Evolutionary conservation across 352 stramenopile species (phyloP), one percentile per base, ranked within the genome.

Genomic region (Globisporangium middletonii): DNA sequence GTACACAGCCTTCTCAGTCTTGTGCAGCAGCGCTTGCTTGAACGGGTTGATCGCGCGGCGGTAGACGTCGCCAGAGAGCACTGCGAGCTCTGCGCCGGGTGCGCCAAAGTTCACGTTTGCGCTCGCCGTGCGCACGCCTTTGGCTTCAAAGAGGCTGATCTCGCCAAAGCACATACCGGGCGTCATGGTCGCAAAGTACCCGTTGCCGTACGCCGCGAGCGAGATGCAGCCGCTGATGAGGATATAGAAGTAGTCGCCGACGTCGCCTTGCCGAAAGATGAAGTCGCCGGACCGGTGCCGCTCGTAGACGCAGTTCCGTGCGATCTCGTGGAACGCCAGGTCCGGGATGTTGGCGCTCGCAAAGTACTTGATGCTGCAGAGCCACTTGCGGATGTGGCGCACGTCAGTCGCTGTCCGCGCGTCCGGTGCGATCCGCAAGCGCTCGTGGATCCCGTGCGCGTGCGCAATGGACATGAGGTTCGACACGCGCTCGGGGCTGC

Each of bases 221-320:
- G 69, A 75, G 9, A 92, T 65, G 50, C 72, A 79, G 19, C 81
- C 81, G 33, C 67, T 84, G 52, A 92, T 73, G 42, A 92, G 46
- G 42, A 92, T 75, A 63, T 88, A 92, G 55, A 89, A 92, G 49
- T 69, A 65, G 52, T 89, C 79, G 19, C 79, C 81, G 0, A 77
- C 33, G 57, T 92, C 79, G 13, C 77, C 81, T 48, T 92, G 74
- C 13, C 81, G 81, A 50, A 92, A 92, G 30, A 92, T 67, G 46
- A 83, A 88, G 13, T 83, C 73, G 3, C 81, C 81, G 0, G 77
- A 63, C 16, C 23, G 30, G 54, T 81, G 72, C 1, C 64, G 60
- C 37, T 73, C 62, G 55, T 82, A 88, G 1, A 61, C 63, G 38
- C 70, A 77, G 2, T 67, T 71, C 9, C 70, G 68, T 11, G 81